Conservation (phyloP, 129 eudicot genomes). For the Centaurea solstitialis region DNA sequence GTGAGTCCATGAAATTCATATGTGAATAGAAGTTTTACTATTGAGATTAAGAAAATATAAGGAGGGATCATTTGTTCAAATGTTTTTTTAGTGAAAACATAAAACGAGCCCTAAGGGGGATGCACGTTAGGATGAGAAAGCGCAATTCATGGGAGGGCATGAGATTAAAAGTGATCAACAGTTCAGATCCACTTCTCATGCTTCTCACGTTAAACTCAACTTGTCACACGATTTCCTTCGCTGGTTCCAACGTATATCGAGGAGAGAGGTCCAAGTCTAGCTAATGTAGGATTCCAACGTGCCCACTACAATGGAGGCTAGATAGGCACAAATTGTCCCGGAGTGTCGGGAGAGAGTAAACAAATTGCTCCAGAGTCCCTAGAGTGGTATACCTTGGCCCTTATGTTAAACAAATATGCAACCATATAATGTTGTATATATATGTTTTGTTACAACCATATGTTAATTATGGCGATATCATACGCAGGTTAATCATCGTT, state of each 20-base stretch:
- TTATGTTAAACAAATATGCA: too few relatives aligned
- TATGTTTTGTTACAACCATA: neutral
- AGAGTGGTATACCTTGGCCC: neutral
- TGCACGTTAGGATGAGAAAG: too few relatives aligned
- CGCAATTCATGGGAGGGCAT: too few relatives aligned
- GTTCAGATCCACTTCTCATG: too few relatives aligned
- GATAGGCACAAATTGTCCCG: neutral
- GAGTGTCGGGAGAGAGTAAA: too few relatives aligned
- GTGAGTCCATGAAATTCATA: neutral
- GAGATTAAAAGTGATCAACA: too few relatives aligned
- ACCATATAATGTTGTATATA: neutral
- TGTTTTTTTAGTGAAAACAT: too few relatives aligned
- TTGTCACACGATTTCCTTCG: too few relatives aligned
- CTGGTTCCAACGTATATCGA: neutral
- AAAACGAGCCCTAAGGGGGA: neutral
- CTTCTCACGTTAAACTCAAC: too few relatives aligned
- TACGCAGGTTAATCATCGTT: slow-evolving; percentile 83
- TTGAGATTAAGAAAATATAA: neutral
- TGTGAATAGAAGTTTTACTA: neutral
- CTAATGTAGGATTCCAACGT: neutral
- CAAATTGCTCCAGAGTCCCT: neutral
- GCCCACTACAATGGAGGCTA: neutral
- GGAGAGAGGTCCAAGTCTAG: neutral
- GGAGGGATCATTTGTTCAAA: neutral
- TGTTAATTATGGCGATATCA: neutral